Base-by-base conservation (phyloP, 371 early-diverging fungal genomes). In the Rhizopus microsporus region DNA sequence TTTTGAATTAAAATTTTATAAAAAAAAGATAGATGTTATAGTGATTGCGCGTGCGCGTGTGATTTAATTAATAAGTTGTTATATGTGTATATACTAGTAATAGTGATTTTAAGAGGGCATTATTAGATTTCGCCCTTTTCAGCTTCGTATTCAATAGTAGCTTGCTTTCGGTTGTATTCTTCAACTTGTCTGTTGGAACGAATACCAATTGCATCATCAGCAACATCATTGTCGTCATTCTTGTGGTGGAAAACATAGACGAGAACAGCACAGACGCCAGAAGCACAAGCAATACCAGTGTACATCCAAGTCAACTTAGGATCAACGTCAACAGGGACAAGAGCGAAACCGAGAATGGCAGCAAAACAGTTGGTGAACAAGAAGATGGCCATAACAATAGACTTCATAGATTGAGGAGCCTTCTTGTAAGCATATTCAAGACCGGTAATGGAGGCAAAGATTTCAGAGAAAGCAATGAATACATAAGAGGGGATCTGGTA, bases 391-490 rank as follows among this genome's bases (percentile, higher is more conserved):
- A 86, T 87, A 43, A 90, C 86, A 12, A 89, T 76, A 2, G 91
- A 89, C 78, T 90, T 91, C 79, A 91, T 85, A 51, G 78, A 77
- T 5, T 71, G 74, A 4, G 90, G 84, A 4, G 92, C 90, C 65
- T 85, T 83, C 63, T 81, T 86, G 84, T 83, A 91, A 8, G 92
- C 92, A 62, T 83, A 89, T 73, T 91, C 92, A 23, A 88, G 76
- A 56, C 90, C 92, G 4, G 90, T 90, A 47, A 86, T 82, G 23
- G 87, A 87, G 0, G 88, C 78, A 59, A 91, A 88, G 38, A 88
- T 83, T 77, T 87, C 88, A 35, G 88, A 85, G 51, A 86, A 75
- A 34, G 84, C 89, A 42, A 88, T 74, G 15, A 85, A 63, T 39
- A 84, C 70, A 48, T 87, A 91, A 10, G 87, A 81, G 13, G 88